Conservation (phyloP, 1,284 basidiomycete species). For the Phellinidium pouzarii region DNA sequence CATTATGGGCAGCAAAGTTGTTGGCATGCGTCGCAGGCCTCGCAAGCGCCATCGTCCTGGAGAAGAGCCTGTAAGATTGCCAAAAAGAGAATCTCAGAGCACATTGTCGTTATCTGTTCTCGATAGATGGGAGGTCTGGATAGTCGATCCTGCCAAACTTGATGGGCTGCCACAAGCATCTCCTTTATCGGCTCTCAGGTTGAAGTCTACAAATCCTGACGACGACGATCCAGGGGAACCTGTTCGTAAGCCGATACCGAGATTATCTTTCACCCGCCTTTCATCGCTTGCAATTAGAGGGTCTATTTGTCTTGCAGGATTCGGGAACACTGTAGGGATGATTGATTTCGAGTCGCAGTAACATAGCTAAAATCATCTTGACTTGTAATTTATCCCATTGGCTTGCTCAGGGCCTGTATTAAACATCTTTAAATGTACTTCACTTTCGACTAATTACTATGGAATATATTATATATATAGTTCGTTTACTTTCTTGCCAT, state of each 20-base stretch:
- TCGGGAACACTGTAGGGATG: constrained; percentile 74
- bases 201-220: constrained; percentile 17
- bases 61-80: constrained; percentile 19
- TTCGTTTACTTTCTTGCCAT: background rate
- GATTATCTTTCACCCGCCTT: constrained; percentile 72
- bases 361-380: background rate
- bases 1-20: constrained; percentile 41
- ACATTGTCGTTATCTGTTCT: constrained; percentile 50
- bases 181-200: constrained; percentile 32
- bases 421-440: background rate
- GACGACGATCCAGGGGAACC: constrained; percentile 9
- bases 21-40: constrained; percentile 61
- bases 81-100: constrained; percentile 23
- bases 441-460: background rate
- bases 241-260: constrained; percentile 22
- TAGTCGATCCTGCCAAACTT: constrained; percentile 50
- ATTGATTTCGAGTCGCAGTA: constrained; percentile 29
- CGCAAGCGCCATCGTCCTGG: constrained; percentile 34
- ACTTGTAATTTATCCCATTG: background rate
- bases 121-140: constrained; percentile 78
- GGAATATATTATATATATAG: background rate
- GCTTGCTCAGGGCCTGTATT: background rate
- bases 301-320: constrained; percentile 56
- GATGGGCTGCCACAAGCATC: constrained; percentile 38
- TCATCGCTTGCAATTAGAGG: constrained; percentile 49